Evolutionary conservation across 257 asterid species (phyloP), one percentile per base, ranked within the genome.

Genomic region (Asclepias syriaca): DNA sequence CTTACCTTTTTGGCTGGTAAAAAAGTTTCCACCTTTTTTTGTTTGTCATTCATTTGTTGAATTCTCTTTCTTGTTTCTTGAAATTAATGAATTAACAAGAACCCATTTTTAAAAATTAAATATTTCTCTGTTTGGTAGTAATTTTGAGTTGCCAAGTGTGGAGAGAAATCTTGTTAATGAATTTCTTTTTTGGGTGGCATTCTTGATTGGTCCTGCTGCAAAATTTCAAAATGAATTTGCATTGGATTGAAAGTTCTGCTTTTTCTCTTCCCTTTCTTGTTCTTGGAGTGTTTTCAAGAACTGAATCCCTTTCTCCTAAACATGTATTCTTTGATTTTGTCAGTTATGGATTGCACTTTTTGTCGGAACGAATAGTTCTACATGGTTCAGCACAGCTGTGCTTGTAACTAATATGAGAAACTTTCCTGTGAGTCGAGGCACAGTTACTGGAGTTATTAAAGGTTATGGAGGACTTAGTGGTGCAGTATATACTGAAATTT

Each of bases 331-430:
- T 74, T 75, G 70, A 75, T 71, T 57, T 68, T 70, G 72, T 73
- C 95, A 90, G 96, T 84, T 88, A 32, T 90, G 95, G 92, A 6
- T 85, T 65, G 89, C 89, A 12, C 78, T 87, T 46, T 81, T 87
- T 69, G 51, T 86, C 22, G 96, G 83, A 34, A 79, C 96, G 27
- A 86, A 87, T 69, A 88, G 95, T 39, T 77, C 82, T 77, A 87
- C 95, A 50, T 90, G 96, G 96, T 75, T 90, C 73, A 70, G 81
- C 77, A 90, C 96, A 13, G 83, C 86, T 55, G 89, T 90, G 75
- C 89, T 90, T 11, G 96, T 88, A 49, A 90, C 95, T 37, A 90
- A 90, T 46, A 82, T 90, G 90, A 85, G 92, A 74, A 90, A 90
- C 85, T 90, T 90, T 80, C 95, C 95, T 45, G 77, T 79, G 15